These are phyloP conservation scores for Ophiostoma quercus DNA, from an alignment of 2,329 filamentous ascomycete genomes.

Conservation along the genomic window DNA sequence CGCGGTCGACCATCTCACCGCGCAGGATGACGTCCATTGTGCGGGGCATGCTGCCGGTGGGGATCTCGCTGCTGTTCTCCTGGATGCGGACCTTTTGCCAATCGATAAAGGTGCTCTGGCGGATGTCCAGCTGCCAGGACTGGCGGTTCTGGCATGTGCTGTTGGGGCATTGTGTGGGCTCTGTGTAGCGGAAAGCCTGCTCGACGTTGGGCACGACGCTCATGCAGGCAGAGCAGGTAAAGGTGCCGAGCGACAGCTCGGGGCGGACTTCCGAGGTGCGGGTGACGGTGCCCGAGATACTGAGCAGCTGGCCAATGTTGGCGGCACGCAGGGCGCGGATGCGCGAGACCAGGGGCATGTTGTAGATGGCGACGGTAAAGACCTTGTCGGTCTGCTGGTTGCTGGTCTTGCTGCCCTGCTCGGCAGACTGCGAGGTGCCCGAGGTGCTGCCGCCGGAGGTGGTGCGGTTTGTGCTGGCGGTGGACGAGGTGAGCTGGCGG, in stretches of 20 bases:
- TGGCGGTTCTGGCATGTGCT: slow-evolving; percentile 76
- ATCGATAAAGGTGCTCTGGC: slow-evolving; percentile 95
- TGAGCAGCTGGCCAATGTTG: slow-evolving; percentile 88
- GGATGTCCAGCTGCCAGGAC: slow-evolving; percentile 95
- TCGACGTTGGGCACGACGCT: slow-evolving; percentile 84
- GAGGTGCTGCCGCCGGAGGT: slow-evolving; percentile 61
- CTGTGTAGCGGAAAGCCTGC: slow-evolving; percentile 95
- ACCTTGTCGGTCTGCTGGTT: slow-evolving; percentile 97
- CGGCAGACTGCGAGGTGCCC: slow-evolving; percentile 59
- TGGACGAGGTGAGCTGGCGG: slow-evolving; percentile 65
- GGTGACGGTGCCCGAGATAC: slow-evolving; percentile 94
- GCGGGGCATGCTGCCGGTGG: slow-evolving; percentile 95
- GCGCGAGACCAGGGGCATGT: slow-evolving; percentile 79
- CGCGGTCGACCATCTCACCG: slow-evolving; percentile 94
- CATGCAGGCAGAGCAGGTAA: slow-evolving; percentile 83
- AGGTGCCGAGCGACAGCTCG: slow-evolving; percentile 86
- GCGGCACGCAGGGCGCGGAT: slow-evolving; percentile 78
- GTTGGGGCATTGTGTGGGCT: slow-evolving; percentile 94
- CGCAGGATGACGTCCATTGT: slow-evolving; percentile 96
- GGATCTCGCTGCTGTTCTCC: slow-evolving; percentile 97
- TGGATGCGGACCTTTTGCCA: slow-evolving; percentile 99
- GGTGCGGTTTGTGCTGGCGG: slow-evolving; percentile 53
- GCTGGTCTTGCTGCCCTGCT: slow-evolving; percentile 68
- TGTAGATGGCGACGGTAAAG: slow-evolving; percentile 90
- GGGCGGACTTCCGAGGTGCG: slow-evolving; percentile 95